Evolutionary conservation across 441 rosid species (phyloP), one percentile per base, ranked within the genome.

Genomic region (Breynia disticha): DNA sequence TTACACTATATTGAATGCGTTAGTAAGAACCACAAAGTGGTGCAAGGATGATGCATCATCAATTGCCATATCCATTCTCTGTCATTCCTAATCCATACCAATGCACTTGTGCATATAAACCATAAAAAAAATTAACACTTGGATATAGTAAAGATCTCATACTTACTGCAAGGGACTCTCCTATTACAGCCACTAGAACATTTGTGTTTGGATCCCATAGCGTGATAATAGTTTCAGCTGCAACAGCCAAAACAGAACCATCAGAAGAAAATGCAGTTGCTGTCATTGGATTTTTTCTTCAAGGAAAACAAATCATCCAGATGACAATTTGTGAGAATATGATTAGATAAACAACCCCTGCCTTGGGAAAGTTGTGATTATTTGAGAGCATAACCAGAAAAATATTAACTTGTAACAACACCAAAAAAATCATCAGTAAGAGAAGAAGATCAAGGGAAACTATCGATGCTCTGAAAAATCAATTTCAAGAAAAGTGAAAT

Each of bases 241-340:
- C 96, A 78, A 90, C 88, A 47, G 97, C 97, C 12, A 94, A 86
- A 65, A 94, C 91, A 59, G 96, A 78, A 73, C 99, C 99, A 72
- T 94, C 99, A 1, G 79, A 68, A 65, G 99, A 94, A 77, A 94
- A 94, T 39, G 94, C 66, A 62, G 95, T 96, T 59, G 97, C 96
- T 16, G 94, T 87, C 95, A 87, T 79, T 20, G 90, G 89, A 71
- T 67, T 87, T 68, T 78, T 94, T 61, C 99, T 94, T 79, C 65
- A 68, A 70, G 46, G 38, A 46, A 41, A 28, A 53, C 46, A 65
- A 43, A 41, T 16, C 43, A 49, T 45, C 13, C n/a, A 39, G 35
- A 58, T 42, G 28, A 18, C 35, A 13, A 11, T 16, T 45, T 15
- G 11, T n/a, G n/a, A 44, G 38, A 32, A 28, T 28, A 28, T 28